A percentile compares a stretch with the other conserved stretches of the same genome.
Conservation (phyloP, 139 green algal species). For the Pedinophyceae sp. region DNA sequence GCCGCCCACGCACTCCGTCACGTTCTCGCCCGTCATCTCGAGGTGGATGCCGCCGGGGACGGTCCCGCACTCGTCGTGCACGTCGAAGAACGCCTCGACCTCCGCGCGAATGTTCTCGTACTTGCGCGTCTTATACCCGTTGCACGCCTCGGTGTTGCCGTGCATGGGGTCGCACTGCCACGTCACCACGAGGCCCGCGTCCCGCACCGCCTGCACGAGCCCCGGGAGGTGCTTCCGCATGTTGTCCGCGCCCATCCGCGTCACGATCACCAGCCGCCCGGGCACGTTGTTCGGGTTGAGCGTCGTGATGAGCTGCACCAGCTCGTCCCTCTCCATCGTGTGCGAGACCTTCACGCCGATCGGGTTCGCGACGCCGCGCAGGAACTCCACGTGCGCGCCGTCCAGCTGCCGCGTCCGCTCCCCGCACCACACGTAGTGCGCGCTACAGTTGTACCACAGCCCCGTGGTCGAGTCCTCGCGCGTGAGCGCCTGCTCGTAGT, state of each 20-base stretch:
- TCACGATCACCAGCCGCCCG: conserved; percentile 80
- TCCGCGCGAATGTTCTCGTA: conserved; percentile 75
- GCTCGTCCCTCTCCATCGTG: conserved; percentile 18
- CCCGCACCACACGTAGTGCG: conserved; percentile 95
- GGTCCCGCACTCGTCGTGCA: conserved; percentile 72
- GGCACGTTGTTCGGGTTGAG: conserved; percentile 92
- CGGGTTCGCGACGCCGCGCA: conserved; percentile 87
- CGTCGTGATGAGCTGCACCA: conserved; percentile 72
- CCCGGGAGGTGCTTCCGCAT: conserved; percentile 56
- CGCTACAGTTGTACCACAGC: conserved; percentile 79
- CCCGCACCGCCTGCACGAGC: conserved; percentile 51
- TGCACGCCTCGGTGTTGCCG: conserved; percentile 87
- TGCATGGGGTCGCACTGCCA: conserved; percentile 99
- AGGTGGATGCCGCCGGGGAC: conserved; percentile 89
- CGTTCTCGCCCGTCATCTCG: conserved; percentile 94
- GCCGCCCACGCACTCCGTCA: conserved; percentile 95
- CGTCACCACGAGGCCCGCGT: conserved; percentile 59
- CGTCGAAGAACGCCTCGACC: conserved; percentile 75
- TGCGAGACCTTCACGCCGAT: conserved; percentile 71
- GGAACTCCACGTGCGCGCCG: conserved; percentile 90
- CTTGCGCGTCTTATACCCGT: conserved; percentile 88
- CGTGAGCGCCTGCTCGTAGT: conserved; percentile 93
- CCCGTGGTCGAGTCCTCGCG: conserved; percentile 69
- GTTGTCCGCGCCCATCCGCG: conserved; percentile 89
- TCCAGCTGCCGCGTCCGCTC: conserved; percentile 97